These are phyloP conservation scores for Dactylellina haptotyla DNA, from an alignment of 2,329 filamentous ascomycete species.

Conservation along the genomic window DNA sequence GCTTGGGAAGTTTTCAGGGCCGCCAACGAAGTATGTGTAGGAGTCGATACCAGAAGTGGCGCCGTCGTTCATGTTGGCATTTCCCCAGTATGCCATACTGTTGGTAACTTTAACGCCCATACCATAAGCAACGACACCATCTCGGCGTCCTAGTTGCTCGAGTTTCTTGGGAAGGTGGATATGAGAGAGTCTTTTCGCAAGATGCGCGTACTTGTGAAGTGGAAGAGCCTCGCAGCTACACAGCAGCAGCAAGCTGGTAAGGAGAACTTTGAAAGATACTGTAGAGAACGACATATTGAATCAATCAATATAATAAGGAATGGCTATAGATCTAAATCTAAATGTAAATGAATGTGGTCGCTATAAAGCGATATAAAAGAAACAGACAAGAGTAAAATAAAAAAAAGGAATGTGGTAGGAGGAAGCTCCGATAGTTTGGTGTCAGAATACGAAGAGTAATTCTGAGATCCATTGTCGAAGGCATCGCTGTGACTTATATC, in stretches of 20 bases:
- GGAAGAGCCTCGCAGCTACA: constrained; percentile 39
- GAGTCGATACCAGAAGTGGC: constrained; percentile 6
- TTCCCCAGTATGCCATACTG: constrained; percentile 21
- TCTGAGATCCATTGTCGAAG: constrained; percentile 6
- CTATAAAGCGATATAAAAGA: constrained; percentile 30
- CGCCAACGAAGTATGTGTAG: constrained; percentile 45
- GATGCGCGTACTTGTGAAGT: constrained; percentile 32
- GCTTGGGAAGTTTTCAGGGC: constrained; percentile 33
- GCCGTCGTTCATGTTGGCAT: constrained; percentile 33
- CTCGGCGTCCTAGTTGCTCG: constrained; percentile 11
- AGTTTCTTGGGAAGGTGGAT: constrained; percentile 8
- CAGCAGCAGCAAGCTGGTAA: constrained; percentile 44
- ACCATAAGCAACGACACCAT: constrained; percentile 14
- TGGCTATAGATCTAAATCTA: constrained; percentile 15
- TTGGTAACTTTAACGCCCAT: constrained; percentile 32
- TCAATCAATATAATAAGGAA: constrained; percentile 33
- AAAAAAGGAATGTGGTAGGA: constrained; percentile 49
- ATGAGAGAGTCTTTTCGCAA: constrained; percentile 25
- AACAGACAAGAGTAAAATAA: constrained; percentile 20
- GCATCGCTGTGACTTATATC: constrained; percentile 38
- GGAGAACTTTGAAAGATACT: constrained; percentile 26
- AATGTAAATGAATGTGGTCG: constrained; percentile 45
- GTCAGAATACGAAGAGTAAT: background rate
- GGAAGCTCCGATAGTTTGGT: constrained; percentile 34
- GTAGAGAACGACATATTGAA: constrained; percentile 45